A percentile compares a stretch with the other conserved stretches of the same genome.
phyloP scores from a whole-genome alignment of 345 rosid genomes.

The Physaria fendleri region DNA sequence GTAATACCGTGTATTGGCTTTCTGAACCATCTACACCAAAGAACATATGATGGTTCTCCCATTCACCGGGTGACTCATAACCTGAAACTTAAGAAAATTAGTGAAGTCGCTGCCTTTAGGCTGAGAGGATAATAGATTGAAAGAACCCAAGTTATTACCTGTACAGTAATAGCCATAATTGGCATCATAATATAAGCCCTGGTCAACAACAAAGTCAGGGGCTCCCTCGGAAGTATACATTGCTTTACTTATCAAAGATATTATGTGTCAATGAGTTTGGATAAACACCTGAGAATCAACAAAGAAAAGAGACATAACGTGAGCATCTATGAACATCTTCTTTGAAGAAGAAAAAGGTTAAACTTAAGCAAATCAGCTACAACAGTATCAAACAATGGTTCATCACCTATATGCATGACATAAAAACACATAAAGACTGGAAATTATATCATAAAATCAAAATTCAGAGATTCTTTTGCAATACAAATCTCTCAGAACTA shows the following conservation, averaged over 20 bases:
- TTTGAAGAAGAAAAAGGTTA: neutral
- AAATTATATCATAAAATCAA: neutral
- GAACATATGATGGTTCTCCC: slow-evolving; percentile 84
- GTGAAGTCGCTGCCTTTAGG: neutral
- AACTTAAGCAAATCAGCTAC: neutral
- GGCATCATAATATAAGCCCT: slow-evolving; percentile 69
- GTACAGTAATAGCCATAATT: slow-evolving; percentile 87
- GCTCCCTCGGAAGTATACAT: slow-evolving; percentile 75
- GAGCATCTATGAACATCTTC: neutral
- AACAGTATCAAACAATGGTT: neutral
- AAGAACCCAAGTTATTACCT: slow-evolving; percentile 38
- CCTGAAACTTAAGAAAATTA: slow-evolving; percentile 38
- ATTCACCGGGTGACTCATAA: slow-evolving; percentile 78
- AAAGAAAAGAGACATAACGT: neutral
- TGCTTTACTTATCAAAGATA: slow-evolving; percentile 42
- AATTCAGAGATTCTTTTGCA: neutral
- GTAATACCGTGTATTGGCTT: slow-evolving; percentile 57
- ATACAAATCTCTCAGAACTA: neutral
- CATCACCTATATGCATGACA: neutral
- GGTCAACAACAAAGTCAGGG: slow-evolving; percentile 64
- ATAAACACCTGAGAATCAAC: slow-evolving; percentile 42
- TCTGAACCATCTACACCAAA: slow-evolving; percentile 83
- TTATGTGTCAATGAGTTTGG: slow-evolving; percentile 34
- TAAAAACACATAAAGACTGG: too few species aligned
- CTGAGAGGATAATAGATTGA: neutral